These are phyloP conservation scores for Davidsoniella australis DNA, from an alignment of 2,329 filamentous ascomycete genomes.

Conservation along the genomic window DNA sequence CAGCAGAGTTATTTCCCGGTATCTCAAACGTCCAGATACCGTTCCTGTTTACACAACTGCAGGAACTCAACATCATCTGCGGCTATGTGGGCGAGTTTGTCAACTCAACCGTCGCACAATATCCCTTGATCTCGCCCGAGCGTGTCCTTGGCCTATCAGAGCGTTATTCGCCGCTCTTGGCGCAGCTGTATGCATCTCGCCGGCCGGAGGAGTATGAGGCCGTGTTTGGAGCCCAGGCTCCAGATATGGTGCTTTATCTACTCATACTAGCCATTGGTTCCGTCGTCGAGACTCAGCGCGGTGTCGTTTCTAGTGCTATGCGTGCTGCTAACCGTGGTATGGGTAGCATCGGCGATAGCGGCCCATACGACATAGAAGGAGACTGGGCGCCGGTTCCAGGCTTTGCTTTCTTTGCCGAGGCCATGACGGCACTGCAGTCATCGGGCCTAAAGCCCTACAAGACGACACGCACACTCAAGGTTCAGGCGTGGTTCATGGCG, in stretches of 20 bases:
- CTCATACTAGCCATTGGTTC: slow-evolving; percentile 3
- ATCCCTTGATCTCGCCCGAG: slow-evolving; percentile 5
- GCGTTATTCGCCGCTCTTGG: background rate
- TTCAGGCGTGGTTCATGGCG: slow-evolving; percentile 5
- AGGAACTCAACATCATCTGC: background rate
- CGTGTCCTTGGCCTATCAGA: slow-evolving; percentile 4
- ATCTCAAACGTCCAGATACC: background rate
- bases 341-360: background rate
- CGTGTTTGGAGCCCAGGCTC: background rate
- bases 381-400: slow-evolving; percentile 3
- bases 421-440: background rate
- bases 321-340: background rate
- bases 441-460: slow-evolving; percentile 1
- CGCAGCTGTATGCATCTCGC: background rate
- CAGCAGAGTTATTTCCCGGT: background rate
- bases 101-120: background rate
- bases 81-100: slow-evolving; percentile 9
- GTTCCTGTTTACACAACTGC: background rate
- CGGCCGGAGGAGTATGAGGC: background rate
- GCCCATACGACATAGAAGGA: background rate
- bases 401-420: slow-evolving; percentile 3
- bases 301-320: background rate
- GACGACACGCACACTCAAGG: slow-evolving; percentile 1
- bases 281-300: slow-evolving; percentile 5
- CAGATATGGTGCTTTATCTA: slow-evolving; percentile 2